Evolutionary conservation across 495 filamentous ascomycete species (phyloP).

Genomic region (Letharia columbiana): DNA sequence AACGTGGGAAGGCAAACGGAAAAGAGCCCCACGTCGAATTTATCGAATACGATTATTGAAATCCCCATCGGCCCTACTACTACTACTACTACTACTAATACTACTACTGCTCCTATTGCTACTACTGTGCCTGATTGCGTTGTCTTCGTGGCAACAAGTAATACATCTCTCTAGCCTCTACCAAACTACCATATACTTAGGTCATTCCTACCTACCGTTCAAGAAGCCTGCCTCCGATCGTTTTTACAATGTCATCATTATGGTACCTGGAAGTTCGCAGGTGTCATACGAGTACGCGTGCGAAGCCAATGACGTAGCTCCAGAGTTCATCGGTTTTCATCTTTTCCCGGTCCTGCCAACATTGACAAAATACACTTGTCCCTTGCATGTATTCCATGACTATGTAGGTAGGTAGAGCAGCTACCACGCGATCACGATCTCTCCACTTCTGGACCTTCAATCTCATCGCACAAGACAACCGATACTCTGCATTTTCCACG

Average conservation of each 20-base stretch:
- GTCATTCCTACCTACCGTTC: background rate
- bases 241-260: background rate
- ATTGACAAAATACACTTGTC: background rate
- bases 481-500: background rate
- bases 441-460: background rate
- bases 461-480: background rate
- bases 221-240: background rate
- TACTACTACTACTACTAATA: background rate
- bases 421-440: background rate
- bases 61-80: background rate
- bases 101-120: background rate
- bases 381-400: background rate
- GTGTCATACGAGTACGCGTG: background rate
- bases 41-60: background rate
- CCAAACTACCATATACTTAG: background rate
- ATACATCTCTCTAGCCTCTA: background rate
- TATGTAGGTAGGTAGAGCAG: background rate
- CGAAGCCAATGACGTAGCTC: background rate
- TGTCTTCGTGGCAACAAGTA: background rate
- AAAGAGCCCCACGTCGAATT: slow-evolving; percentile 1
- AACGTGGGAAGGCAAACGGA: background rate
- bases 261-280: background rate
- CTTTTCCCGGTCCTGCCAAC: too few relatives aligned
- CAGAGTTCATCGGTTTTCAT: background rate
- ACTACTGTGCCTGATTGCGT: background rate